Evolutionary conservation across 495 filamentous ascomycete genomes (phyloP).

Genomic region (Thermochaetoides thermophila): DNA sequence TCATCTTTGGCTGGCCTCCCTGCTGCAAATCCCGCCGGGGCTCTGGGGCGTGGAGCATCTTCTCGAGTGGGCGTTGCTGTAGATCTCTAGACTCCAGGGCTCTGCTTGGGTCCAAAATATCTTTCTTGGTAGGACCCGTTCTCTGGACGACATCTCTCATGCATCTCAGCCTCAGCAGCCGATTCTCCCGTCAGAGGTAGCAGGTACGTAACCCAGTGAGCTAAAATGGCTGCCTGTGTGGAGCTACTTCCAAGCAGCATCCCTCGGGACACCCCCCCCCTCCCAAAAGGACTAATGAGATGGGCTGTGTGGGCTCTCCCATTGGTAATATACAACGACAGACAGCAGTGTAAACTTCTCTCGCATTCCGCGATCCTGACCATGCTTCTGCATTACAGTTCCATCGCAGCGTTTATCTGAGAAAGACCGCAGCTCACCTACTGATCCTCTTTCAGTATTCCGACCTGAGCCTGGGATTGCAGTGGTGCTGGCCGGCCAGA

Average conservation of each 20-base stretch:
- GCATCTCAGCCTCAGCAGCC: conserved; percentile 9
- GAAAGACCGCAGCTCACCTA: conserved; percentile 2
- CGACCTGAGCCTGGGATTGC: no score
- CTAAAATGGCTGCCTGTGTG: conserved; percentile 11
- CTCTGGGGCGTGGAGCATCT: no score
- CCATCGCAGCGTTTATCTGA: conserved; percentile 2
- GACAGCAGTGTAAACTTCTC: conserved; percentile 4
- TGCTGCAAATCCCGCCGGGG: no score
- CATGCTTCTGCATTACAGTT: conserved; percentile 8
- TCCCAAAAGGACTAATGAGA: conserved; percentile 14
- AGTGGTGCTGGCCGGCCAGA: no score
- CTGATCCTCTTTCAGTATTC: conserved; percentile 2
- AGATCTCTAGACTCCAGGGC: no score
- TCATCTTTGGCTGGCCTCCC: no score
- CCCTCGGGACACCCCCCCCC: conserved; percentile 9
- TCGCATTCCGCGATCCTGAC: conserved; percentile 5
- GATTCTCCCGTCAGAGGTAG: no score
- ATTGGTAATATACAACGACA: conserved; percentile 15
- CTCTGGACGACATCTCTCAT: conserved; percentile 18
- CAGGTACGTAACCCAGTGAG: conserved; percentile 17
- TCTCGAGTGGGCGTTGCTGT: no score
- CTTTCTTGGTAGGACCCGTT: no score
- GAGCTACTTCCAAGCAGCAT: conserved; percentile 10
- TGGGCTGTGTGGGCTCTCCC: conserved; percentile 8
- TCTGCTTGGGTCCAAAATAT: no score